A percentile compares a stretch with the other conserved stretches of the same genome.
phyloP scores from a whole-genome alignment of 192 early-diverging fungal species.

The Diversispora eburnea region DNA sequence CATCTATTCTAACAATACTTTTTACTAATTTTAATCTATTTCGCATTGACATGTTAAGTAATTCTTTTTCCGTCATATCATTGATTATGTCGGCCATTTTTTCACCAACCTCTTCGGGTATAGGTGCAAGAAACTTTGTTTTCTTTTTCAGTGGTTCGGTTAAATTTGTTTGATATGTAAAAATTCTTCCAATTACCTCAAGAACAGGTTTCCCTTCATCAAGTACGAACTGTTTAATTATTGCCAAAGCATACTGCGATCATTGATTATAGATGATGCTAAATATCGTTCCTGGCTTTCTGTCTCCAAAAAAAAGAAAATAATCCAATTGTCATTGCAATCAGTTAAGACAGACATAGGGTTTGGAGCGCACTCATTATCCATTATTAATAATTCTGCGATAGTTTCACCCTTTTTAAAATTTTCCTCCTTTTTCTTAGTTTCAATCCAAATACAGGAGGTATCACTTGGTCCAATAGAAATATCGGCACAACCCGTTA shows the following conservation, averaged over 20 bases:
- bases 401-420: conserved; percentile 7
- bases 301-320: conserved; percentile 5
- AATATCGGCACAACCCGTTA: conserved; percentile 9
- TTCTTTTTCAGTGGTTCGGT: conserved; percentile 11
- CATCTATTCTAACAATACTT: background rate
- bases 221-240: conserved; percentile 22
- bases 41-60: conserved; percentile 15
- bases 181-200: background rate
- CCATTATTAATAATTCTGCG: conserved; percentile 20
- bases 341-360: conserved; percentile 16
- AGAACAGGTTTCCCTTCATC: background rate
- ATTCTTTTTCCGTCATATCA: conserved; percentile 20
- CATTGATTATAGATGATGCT: background rate
- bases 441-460: conserved; percentile 14
- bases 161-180: background rate
- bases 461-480: conserved; percentile 21
- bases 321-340: conserved; percentile 25
- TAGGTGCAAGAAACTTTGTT: conserved; percentile 12
- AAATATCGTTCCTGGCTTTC: conserved; percentile 4
- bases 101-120: background rate
- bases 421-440: conserved; percentile 6
- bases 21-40: conserved; percentile 4
- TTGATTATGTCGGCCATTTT: conserved; percentile 8
- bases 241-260: conserved; percentile 16
- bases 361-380: background rate